Evolutionary conservation across 345 rosid genomes (phyloP), one percentile per base, ranked within the genome.

Genomic region (Arabidopsis arenosa): DNA sequence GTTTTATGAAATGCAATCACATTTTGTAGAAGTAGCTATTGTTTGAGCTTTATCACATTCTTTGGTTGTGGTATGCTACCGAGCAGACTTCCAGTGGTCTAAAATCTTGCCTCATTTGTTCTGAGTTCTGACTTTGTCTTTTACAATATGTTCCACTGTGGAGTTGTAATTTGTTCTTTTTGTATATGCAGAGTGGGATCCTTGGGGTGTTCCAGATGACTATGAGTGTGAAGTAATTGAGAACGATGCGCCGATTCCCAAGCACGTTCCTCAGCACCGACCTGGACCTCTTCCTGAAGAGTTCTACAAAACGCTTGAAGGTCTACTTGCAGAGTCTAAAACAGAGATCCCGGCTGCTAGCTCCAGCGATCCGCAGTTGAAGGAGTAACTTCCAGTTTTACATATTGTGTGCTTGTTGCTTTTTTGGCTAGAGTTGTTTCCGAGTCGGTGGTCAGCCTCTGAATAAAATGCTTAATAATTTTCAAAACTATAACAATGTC

Each of bases 121-220:
- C 11, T 13, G 15, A 43, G 5, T 63, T 35, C 11, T 13, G 15
- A 43, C 4, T 76, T 26, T 55, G 3, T 35, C 58, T 47, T 14
- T 21, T 4, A 15, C 21, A 66, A 7, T 9, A 35, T 6, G 6
- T 44, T 26, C 51, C 40, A 18, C 54, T 5, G 2, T 30, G 18
- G 40, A 28, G 5, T 33, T 0, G 0, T 55, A 28, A 70, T 48
- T 1, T 12, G 2, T 30, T 65, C 4, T 49, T 39, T 64, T 59
- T 65, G n/a, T 6, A 28, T 78, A 7, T 66, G 80, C 89, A 95
- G 98, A 95, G 78, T 92, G 96, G 98, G 94, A 90, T 82, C 98
- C 98, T 59, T 90, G 98, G 98, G 98, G 93, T 74, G 93, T 92
- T 81, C 93, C 97, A 35, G 98, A 96, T 39, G 99, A 93, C 80